A percentile compares a stretch with the other conserved stretches of the same genome.
Evolutionary conservation across 225 moss, liverwort and hornwort species (phyloP).

Genomic region (Sphagnum tenellum): DNA sequence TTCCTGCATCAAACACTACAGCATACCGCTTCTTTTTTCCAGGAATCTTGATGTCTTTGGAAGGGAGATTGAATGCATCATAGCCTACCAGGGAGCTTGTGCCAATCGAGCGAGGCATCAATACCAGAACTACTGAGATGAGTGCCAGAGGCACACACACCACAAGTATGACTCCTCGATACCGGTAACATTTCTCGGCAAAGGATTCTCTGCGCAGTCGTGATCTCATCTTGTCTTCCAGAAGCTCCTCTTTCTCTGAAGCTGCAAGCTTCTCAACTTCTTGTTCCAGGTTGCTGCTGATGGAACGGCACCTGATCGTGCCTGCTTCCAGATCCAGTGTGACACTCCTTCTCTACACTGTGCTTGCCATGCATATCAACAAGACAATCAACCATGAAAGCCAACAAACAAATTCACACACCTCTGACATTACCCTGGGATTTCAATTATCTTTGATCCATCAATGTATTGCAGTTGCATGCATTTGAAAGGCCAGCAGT

Average conservation of each 20-base stretch:
- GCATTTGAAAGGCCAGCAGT: too few relatives aligned
- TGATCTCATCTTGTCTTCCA: slow-evolving; percentile 65
- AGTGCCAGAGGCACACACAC: slow-evolving; percentile 80
- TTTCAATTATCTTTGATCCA: too few relatives aligned
- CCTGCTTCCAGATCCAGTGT: slow-evolving; percentile 28
- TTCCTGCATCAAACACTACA: slow-evolving; percentile 91
- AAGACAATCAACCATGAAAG: too few relatives aligned
- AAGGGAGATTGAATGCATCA: slow-evolving; percentile 43
- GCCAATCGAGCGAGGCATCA: slow-evolving; percentile 77
- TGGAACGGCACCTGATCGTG: slow-evolving; percentile 32
- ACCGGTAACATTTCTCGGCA: slow-evolving; percentile 73
- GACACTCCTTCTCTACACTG: neutral
- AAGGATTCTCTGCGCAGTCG: slow-evolving; percentile 71
- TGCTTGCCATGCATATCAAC: too few relatives aligned
- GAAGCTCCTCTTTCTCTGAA: slow-evolving; percentile 14
- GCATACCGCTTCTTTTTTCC: slow-evolving; percentile 51
- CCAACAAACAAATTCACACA: too few relatives aligned
- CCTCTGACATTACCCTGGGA: too few relatives aligned
- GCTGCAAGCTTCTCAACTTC: slow-evolving; percentile 29
- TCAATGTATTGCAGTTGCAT: too few relatives aligned
- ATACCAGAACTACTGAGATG: slow-evolving; percentile 63
- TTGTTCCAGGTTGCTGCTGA: slow-evolving; percentile 11
- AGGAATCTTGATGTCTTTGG: slow-evolving; percentile 18
- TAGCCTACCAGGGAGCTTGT: slow-evolving; percentile 15
- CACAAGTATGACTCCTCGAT: slow-evolving; percentile 82